These are phyloP conservation scores for Pseudocercospora ulei DNA, from an alignment of 2,329 filamentous ascomycete species.

Conservation along the genomic window DNA sequence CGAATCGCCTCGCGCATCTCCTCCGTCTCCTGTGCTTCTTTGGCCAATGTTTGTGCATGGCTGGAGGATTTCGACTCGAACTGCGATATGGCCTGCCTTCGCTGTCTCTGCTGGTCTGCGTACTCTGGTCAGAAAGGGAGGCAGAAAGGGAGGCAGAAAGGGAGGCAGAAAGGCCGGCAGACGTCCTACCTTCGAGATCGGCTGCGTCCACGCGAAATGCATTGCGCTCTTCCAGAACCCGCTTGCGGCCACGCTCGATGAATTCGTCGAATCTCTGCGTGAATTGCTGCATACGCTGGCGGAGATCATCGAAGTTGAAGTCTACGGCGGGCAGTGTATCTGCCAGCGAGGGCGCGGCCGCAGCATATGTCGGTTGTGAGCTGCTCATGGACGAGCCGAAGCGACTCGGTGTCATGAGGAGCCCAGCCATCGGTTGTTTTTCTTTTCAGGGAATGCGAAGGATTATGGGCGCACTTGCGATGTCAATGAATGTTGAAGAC, in stretches of 20 bases:
- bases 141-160: neutral
- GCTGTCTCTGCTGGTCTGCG: slow-evolving; percentile 82
- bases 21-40: slow-evolving; percentile 62
- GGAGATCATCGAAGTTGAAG: slow-evolving; percentile 91
- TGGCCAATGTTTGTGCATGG: slow-evolving; percentile 63
- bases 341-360: slow-evolving; percentile 56
- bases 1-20: slow-evolving; percentile 54
- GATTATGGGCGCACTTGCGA: no score
- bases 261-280: slow-evolving; percentile 84
- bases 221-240: slow-evolving; percentile 85
- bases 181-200: slow-evolving; percentile 67
- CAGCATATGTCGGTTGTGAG: slow-evolving; percentile 47
- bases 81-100: slow-evolving; percentile 78
- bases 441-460: no score
- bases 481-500: no score
- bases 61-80: slow-evolving; percentile 59
- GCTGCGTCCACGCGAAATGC: slow-evolving; percentile 84
- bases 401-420: slow-evolving; percentile 41
- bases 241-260: slow-evolving; percentile 81
- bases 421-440: slow-evolving; percentile 26
- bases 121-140: neutral
- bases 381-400: slow-evolving; percentile 63
- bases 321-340: slow-evolving; percentile 79
- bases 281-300: slow-evolving; percentile 89
- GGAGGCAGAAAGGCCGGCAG: neutral